Base-by-base conservation (phyloP, 139 green algal species). In the Bryopsis sp. region DNA sequence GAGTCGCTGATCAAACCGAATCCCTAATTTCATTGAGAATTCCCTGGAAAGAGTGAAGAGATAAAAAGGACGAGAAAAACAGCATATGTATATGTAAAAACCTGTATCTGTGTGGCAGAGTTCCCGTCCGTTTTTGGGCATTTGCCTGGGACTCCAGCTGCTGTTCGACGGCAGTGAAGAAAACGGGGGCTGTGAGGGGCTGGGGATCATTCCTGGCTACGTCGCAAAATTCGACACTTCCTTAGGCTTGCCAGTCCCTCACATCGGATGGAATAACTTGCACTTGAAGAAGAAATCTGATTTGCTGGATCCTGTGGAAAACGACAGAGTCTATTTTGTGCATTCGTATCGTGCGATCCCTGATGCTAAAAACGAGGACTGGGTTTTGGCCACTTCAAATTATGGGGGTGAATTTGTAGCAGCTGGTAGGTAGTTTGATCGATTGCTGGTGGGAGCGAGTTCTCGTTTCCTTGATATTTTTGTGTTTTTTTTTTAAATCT, bases 241-340 rank as follows among this genome's bases (percentile, higher is more conserved):
- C 29, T 67, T 74, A 19, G 91, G 89, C 5, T 75, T 96, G 54
- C 88, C 89, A 0, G 93, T 99, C 67, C 94, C 94, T 19, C 94
- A 98, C 82, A 98, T 98, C 38, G 94, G 94, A 6, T 99, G 94
- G 94, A 99, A 98, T 77, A 83, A 81, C 26, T 72, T 96, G 3
- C 64, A 84, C 0, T 76, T 82, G 50, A 32, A 64, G 46, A 58
- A 68, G 2, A 69, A 77, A 26, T 79, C 72, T 4, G 48, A 35
- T 2, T 74, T 95, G 75, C 78, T 97, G 19, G 67, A 57, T 46
- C 48, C 58, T 1, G 79, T 92, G 8, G 84, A 78, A 22, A 81
- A 86, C 33, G 72, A 85, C 46, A 81, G 95, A 22, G 86, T 97
- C 1, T 99, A 99, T 80, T 99, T 96, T 73, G 94, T 98, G 66